phyloP scores from a whole-genome alignment of 2,329 filamentous ascomycete genomes.

The Thielaviopsis euricoi region DNA sequence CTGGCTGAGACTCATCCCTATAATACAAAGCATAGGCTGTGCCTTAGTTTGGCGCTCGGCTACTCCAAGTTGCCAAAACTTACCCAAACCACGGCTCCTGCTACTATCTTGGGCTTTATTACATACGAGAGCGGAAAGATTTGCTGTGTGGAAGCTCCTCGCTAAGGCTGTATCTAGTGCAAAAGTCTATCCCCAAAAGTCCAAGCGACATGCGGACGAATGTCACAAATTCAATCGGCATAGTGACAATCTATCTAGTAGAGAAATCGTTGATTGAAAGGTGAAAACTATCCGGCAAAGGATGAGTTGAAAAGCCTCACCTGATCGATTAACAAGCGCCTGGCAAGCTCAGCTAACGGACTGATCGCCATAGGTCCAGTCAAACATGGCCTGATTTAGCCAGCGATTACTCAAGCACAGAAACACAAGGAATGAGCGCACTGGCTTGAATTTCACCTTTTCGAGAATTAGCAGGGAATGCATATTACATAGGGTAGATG shows the following conservation, averaged over 20 bases:
- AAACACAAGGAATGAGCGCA: too few species aligned
- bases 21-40: too few species aligned
- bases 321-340: background rate
- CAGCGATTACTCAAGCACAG: too few species aligned
- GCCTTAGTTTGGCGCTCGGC: background rate
- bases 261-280: background rate
- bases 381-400: too few species aligned
- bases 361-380: background rate
- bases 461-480: too few species aligned
- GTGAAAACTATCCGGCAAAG: background rate
- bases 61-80: background rate
- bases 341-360: background rate
- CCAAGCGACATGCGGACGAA: background rate
- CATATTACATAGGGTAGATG: too few species aligned
- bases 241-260: background rate
- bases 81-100: background rate
- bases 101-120: background rate
- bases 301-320: background rate
- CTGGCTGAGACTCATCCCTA: too few species aligned
- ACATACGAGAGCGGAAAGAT: background rate
- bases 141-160: background rate
- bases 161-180: background rate
- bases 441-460: too few species aligned
- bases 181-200: background rate
- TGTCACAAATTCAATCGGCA: background rate